A percentile compares a stretch with the other conserved stretches of the same genome.
Evolutionary conservation across 306 rosid species (phyloP).

Genomic region (Arachis stenosperma): DNA sequence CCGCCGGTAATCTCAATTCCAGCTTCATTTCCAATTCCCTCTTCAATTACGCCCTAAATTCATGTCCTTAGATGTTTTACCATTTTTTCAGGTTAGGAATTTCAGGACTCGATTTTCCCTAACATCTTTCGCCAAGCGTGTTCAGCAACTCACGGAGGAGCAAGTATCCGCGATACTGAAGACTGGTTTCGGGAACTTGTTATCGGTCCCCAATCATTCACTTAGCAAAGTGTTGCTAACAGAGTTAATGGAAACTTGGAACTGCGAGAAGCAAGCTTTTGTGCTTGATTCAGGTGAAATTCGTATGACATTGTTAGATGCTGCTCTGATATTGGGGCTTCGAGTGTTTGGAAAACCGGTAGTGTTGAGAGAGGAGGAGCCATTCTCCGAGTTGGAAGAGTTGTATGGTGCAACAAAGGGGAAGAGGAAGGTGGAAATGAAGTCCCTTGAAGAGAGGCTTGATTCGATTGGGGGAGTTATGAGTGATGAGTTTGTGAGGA

Average conservation of each 20-base stretch:
- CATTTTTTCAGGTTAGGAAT: slow-evolving; percentile 35
- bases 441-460: slow-evolving; percentile 43
- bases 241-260: slow-evolving; percentile 54
- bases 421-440: slow-evolving; percentile 47
- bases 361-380: slow-evolving; percentile 34
- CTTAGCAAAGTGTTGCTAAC: slow-evolving; percentile 41
- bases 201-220: slow-evolving; percentile 42
- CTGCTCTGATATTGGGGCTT: slow-evolving; percentile 49
- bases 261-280: slow-evolving; percentile 37
- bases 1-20: slow-evolving; percentile 37
- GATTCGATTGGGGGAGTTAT: slow-evolving; percentile 44
- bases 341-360: slow-evolving; percentile 47
- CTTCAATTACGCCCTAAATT: neutral
- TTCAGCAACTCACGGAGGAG: slow-evolving; percentile 42
- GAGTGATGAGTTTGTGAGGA: slow-evolving; percentile 50
- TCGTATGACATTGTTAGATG: slow-evolving; percentile 38
- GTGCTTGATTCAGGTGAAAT: slow-evolving; percentile 38
- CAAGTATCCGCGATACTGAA: slow-evolving; percentile 36
- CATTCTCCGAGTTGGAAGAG: slow-evolving; percentile 49
- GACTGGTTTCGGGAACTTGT: slow-evolving; percentile 46
- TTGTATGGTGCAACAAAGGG: slow-evolving; percentile 38
- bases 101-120: slow-evolving; percentile 44
- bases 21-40: neutral
- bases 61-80: neutral
- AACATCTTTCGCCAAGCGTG: slow-evolving; percentile 37